A percentile compares a stretch with the other conserved stretches of the same genome.
These are phyloP conservation scores for Farysia itapuensis DNA, from an alignment of 1,284 basidiomycete species.

Conservation along the genomic window DNA sequence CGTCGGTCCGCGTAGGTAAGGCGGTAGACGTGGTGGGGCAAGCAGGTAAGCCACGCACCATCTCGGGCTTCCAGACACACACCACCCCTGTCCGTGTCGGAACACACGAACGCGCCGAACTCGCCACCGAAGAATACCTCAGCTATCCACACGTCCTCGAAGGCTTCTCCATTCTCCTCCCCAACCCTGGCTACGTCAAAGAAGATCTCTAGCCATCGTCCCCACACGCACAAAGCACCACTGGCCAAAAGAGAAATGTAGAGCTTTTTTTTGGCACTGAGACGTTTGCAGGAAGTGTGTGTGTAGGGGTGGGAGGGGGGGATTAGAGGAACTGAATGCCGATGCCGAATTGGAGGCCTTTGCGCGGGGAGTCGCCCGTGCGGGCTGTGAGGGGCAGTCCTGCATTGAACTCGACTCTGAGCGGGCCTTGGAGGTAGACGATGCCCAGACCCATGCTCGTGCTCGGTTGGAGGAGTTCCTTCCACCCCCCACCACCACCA, in stretches of 20 bases:
- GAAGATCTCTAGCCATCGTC: too few species aligned
- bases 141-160: conserved; percentile 70
- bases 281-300: background rate
- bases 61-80: conserved; percentile 71
- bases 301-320: background rate
- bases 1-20: conserved; percentile 93
- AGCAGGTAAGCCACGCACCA: conserved; percentile 61
- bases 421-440: conserved; percentile 82
- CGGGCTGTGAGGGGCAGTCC: conserved; percentile 81
- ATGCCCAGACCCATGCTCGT: conserved; percentile 84
- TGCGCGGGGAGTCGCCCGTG: conserved; percentile 73
- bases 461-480: conserved; percentile 59
- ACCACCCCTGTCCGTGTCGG: conserved; percentile 91
- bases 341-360: conserved; percentile 87
- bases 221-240: background rate
- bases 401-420: conserved; percentile 87
- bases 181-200: conserved; percentile 62
- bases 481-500: background rate
- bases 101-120: conserved; percentile 87
- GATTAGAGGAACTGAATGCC: conserved; percentile 66
- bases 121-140: conserved; percentile 95
- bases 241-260: background rate
- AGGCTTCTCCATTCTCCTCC: conserved; percentile 58
- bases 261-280: background rate
- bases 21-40: conserved; percentile 61